Evolutionary conservation across 106 monocot species (phyloP), one percentile per base, ranked within the genome.

Genomic region (Dactylorhiza incarnata): DNA sequence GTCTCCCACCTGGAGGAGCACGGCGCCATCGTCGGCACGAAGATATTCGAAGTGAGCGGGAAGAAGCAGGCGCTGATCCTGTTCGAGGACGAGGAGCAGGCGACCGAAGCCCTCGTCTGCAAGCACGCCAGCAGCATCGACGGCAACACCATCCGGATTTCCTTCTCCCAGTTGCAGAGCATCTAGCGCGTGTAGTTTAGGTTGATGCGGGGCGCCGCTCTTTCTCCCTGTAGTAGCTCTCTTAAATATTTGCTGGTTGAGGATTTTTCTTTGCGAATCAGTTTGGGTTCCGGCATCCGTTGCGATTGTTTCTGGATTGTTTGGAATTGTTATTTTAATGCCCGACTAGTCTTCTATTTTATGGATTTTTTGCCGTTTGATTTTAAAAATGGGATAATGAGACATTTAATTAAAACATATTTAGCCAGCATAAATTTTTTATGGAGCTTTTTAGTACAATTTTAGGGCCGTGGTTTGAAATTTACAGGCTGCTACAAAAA

Each of bases 161-260:
- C 89, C 62, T 89, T 89, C 73, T 89, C 89, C 59, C 89, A 89
- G 79, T 49, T 86, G 73, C 89, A 89, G 79, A 89, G 54, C 56
- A 89, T 89, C 29, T 65, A 65, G 65, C 19, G 20, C 1, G 7
- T 0, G 6, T 58, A 15, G 19, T 58, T 15, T 7, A 58, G 58
- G 58, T n/a, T 52, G 0, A 52, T 52, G 51, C 14, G 14, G 4
- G n/a, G n/a, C 19, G 3, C 20, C 19, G 65, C 29, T 4, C 12
- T 14, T 65, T 65, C 29, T 29, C 2, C 29, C 0, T 65, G 25
- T 29, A n/a, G 25, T 29, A n/a, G 19, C 26, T 29, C 65, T 65
- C 29, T 9, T 26, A 65, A 0, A 26, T 29, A 11, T 3, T 24
- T 9, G 24, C 65, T 65, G 9, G 17, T 65, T 65, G 9, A 5